Conservation (phyloP, 1,284 basidiomycete genomes). For the Puccinia triticina region DNA sequence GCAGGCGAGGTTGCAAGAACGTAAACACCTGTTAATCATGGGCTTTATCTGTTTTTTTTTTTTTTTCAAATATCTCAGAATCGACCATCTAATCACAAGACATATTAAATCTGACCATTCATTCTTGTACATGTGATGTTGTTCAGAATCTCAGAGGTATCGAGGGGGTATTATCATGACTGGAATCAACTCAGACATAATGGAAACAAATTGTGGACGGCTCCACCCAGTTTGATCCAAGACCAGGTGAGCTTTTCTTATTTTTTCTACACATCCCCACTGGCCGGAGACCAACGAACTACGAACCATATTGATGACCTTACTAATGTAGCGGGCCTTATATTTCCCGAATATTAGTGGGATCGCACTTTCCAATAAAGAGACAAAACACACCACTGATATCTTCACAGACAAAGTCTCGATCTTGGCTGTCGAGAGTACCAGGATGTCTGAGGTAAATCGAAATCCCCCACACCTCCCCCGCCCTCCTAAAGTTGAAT, state of each 20-base stretch:
- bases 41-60: not conserved
- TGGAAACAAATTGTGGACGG: constrained; percentile 52
- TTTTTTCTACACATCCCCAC: not conserved
- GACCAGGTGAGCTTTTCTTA: constrained; percentile 34
- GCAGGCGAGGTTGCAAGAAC: constrained; percentile 43
- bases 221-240: constrained; percentile 49
- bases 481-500: not conserved
- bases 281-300: not conserved
- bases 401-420: constrained; percentile 42
- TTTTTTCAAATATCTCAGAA: not conserved
- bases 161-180: constrained; percentile 52
- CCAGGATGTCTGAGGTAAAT: constrained; percentile 50
- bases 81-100: not conserved
- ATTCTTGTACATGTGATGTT: not conserved
- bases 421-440: constrained; percentile 50
- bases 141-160: constrained; percentile 47
- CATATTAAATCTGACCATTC: not conserved
- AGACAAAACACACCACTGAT: constrained; percentile 49
- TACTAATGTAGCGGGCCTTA: constrained; percentile 34
- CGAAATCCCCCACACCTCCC: not conserved
- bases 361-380: constrained; percentile 36
- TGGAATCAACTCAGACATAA: constrained; percentile 48
- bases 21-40: constrained; percentile 51
- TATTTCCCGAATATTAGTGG: constrained; percentile 50
- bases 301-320: not conserved